phyloP scores from a whole-genome alignment of 2,329 filamentous ascomycete genomes.

The Bimuria novae-zelandiae region DNA sequence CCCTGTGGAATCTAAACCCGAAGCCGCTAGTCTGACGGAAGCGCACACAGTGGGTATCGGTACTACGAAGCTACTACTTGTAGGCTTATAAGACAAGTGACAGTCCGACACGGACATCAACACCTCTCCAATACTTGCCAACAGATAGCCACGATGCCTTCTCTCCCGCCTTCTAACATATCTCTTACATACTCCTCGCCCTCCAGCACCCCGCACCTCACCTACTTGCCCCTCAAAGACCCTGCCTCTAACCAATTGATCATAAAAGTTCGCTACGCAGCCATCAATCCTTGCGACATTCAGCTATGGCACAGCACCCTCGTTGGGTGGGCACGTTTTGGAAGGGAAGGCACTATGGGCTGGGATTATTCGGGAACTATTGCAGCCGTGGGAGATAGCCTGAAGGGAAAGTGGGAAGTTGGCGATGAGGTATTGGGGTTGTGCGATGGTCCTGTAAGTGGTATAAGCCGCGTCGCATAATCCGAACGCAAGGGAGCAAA shows the following conservation, averaged over 20 bases:
- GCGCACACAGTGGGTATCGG: neutral
- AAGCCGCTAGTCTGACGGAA: neutral
- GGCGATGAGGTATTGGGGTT: constrained; percentile 34
- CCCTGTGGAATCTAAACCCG: constrained; percentile 3
- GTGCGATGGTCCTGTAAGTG: constrained; percentile 21
- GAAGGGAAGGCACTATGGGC: constrained; percentile 45
- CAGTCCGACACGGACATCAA: neutral
- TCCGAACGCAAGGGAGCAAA: neutral
- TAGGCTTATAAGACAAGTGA: neutral
- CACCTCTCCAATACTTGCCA: neutral
- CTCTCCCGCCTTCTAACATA: constrained; percentile 28
- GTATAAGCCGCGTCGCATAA: neutral
- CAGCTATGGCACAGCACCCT: constrained; percentile 43
- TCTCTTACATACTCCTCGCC: constrained; percentile 35
- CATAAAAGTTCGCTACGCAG: constrained; percentile 50
- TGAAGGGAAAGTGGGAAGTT: constrained; percentile 25
- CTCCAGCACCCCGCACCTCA: constrained; percentile 28
- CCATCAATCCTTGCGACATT: constrained; percentile 53
- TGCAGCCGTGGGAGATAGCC: constrained; percentile 33
- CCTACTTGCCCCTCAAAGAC: constrained; percentile 19
- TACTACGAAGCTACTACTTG: neutral
- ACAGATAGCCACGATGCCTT: neutral
- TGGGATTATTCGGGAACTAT: constrained; percentile 53
- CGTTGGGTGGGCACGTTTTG: constrained; percentile 25
- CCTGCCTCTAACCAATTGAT: constrained; percentile 35